A percentile compares a stretch with the other conserved stretches of the same genome.
Conservation (phyloP, 805 yeast species). For the Maudiozyma turicensis region DNA sequence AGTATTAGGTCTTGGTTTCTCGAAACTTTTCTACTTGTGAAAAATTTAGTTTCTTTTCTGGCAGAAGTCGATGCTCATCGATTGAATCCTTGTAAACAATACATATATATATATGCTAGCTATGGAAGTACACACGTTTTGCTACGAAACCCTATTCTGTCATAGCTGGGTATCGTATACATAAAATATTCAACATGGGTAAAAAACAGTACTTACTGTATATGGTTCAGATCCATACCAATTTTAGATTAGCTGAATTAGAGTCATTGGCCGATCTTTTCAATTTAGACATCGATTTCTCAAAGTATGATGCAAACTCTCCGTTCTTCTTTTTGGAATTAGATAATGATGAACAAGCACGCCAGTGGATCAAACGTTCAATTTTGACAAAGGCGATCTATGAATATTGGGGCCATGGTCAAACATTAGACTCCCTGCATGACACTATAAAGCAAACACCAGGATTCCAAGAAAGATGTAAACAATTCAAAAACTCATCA, state of each 20-base stretch:
- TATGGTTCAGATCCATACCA: constrained; percentile 75
- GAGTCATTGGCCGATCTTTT: constrained; percentile 70
- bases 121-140: no score
- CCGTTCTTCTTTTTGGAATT: constrained; percentile 71
- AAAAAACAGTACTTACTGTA: constrained; percentile 53
- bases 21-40: background rate
- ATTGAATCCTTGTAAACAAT: no score
- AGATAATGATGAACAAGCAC: constrained; percentile 59
- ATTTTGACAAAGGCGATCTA: constrained; percentile 67
- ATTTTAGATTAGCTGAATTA: constrained; percentile 73
- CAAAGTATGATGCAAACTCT: constrained; percentile 42
- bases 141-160: no score
- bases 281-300: constrained; percentile 47
- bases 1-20: background rate
- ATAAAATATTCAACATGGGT: background rate
- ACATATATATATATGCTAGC: no score
- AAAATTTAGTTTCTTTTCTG: background rate
- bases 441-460: constrained; percentile 29
- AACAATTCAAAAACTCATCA: constrained; percentile 34
- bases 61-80: background rate
- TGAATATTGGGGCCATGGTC: constrained; percentile 72
- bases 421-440: constrained; percentile 48
- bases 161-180: background rate
- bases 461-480: constrained; percentile 11
- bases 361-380: constrained; percentile 51